Conservation (phyloP, 345 rosid species). For the Sapria himalayana region DNA sequence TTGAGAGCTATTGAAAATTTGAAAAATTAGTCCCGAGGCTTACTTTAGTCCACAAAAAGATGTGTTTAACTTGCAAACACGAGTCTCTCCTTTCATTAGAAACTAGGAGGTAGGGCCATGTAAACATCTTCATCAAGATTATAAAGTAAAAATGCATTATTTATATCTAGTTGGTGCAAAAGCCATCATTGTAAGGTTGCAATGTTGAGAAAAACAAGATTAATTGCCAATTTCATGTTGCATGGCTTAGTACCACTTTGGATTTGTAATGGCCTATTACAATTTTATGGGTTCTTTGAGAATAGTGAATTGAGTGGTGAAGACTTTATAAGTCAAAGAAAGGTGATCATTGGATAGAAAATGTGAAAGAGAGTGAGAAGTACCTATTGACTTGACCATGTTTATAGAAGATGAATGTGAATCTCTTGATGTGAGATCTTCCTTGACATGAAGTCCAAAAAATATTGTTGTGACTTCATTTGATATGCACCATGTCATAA, state of each 20-base stretch:
- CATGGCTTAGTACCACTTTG: neutral
- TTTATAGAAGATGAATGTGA: neutral
- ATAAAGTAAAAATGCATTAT: slow-evolving; percentile 1
- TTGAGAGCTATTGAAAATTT: neutral
- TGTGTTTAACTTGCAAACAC: neutral
- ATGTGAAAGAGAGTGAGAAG: neutral
- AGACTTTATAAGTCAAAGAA: neutral
- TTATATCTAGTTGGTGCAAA: slow-evolving; percentile 1
- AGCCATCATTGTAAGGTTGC: neutral
- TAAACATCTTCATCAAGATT: neutral
- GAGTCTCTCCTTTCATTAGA: neutral
- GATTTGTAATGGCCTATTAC: slow-evolving; percentile 1
- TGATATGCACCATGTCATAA: neutral
- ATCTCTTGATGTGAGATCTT: neutral
- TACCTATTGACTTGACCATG: neutral
- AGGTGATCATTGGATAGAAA: neutral
- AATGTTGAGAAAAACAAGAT: too few relatives aligned
- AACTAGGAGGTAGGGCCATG: neutral
- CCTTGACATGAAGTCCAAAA: slow-evolving; percentile 2
- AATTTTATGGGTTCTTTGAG: slow-evolving; percentile 1
- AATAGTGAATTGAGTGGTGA: neutral
- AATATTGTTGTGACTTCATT: too few relatives aligned
- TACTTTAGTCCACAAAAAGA: slow-evolving; percentile 2
- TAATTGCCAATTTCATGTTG: neutral
- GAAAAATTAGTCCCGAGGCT: slow-evolving; percentile 3